Percentiles rank a stretch among this genome's conserved stretches.
phyloP scores from a whole-genome alignment of 371 early-diverging fungal species.

The Mortierella sp. region DNA sequence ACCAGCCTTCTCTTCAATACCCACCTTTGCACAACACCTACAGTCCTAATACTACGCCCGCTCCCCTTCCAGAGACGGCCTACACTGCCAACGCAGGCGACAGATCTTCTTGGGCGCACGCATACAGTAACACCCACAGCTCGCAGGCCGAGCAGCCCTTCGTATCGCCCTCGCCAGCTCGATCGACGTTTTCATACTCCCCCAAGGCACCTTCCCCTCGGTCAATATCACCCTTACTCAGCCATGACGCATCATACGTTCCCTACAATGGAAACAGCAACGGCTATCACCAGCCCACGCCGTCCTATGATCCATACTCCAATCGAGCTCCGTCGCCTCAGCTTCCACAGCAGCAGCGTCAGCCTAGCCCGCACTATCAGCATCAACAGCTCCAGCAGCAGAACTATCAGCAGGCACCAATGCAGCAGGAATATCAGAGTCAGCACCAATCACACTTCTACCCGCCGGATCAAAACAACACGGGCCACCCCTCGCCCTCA shows the following conservation, averaged over 20 bases:
- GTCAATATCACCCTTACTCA: constrained; percentile 6
- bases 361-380: background rate
- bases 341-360: constrained; percentile 5
- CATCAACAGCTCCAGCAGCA: constrained; percentile 21
- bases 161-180: background rate
- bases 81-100: background rate
- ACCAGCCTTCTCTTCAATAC: constrained; percentile 11
- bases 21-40: constrained; percentile 5
- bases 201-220: constrained; percentile 7
- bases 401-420: constrained; percentile 7
- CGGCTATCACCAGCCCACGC: constrained; percentile 4
- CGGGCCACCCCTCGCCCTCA: constrained; percentile 2
- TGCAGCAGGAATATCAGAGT: constrained; percentile 17
- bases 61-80: background rate
- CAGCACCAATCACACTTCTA: constrained; percentile 16
- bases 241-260: background rate
- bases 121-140: background rate
- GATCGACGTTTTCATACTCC: background rate
- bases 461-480: constrained; percentile 13
- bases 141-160: constrained; percentile 9
- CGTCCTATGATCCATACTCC: background rate
- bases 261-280: background rate
- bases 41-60: background rate
- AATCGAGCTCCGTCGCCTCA: background rate
- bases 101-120: constrained; percentile 1